Base-by-base conservation (phyloP, 2,329 filamentous ascomycete species). In the Neofusicoccum kwambonambiense region DNA sequence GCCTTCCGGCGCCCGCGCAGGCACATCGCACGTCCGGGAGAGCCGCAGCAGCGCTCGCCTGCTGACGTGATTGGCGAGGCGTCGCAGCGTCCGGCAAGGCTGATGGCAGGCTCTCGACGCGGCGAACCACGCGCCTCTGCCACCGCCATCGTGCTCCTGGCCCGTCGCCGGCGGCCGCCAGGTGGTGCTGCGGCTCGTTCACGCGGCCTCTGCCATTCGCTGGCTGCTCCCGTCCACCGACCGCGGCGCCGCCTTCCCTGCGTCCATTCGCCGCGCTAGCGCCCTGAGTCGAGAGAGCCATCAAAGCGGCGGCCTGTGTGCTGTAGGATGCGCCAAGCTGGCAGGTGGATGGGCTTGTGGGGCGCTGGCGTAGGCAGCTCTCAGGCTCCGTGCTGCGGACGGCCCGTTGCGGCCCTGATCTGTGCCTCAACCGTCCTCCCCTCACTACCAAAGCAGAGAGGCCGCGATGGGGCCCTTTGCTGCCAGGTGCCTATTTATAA, bases 311-410 rank as follows among this genome's bases (percentile, higher is more conserved):
- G 54, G 54, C 22, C 54, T 45, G 39, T 60, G 42, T 60, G 56
- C 47, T 60, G 42, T 22, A 45, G 56, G 56, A 60, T 60, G 27
- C 41, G 56, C 54, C 56, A 47, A 60, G 41, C 42, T 60, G 56
- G 56, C 56, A 47, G 22, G 54, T 58, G 54, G 41, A 56, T 45
- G 27, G 42, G n/a, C 56, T 47, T 60, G 56, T 60, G 56, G 56
- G 56, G 56, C 56, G 50, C 19, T 17, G 47, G 27, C 47, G 42
- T 35, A 60, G 41, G 42, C 56, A 47, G 41, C 31, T 17, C 42
- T 42, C n/a, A n/a, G 41, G 47, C 39, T 44, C 42, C 56, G 56
- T 60, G 56, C 56, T 60, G 56, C 56, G 56, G 56, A 60, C 56
- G 56, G 56, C 41, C 56, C 56, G 56, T 58, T 58, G 54, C 54